Conservation (phyloP, 2,329 filamentous ascomycete species). For the Mariannaea sp. region DNA sequence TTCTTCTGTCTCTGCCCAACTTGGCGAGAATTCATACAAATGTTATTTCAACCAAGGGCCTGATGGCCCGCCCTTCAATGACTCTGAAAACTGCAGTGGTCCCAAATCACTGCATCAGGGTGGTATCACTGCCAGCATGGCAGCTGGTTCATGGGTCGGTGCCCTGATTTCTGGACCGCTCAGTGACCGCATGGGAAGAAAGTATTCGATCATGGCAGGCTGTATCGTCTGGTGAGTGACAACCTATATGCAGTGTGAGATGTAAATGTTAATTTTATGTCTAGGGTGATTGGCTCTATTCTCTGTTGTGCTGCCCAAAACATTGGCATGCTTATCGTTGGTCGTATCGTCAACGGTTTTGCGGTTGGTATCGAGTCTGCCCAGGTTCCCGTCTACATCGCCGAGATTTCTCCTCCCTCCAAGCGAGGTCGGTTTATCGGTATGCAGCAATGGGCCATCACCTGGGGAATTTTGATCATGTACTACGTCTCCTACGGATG, state of each 20-base stretch:
- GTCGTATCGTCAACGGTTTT: conserved; percentile 64
- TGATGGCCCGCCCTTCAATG: conserved; percentile 40
- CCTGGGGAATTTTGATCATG: conserved; percentile 60
- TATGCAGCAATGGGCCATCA: conserved; percentile 73
- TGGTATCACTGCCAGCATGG: conserved; percentile 57
- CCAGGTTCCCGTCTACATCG: conserved; percentile 68
- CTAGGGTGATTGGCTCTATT: conserved; percentile 54
- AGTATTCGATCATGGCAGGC: conserved; percentile 56
- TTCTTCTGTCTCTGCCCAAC: conserved; percentile 33
- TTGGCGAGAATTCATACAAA: conserved; percentile 43
- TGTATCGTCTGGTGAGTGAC: conserved; percentile 52
- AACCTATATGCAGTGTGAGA: neutral
- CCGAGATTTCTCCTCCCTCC: conserved; percentile 61
- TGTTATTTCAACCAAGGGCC: conserved; percentile 48
- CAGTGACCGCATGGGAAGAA: conserved; percentile 55
- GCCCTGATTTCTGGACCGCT: conserved; percentile 54
- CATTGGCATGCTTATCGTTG: conserved; percentile 49
- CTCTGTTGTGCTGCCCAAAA: conserved; percentile 52
- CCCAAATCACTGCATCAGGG: conserved; percentile 52
- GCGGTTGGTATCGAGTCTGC: conserved; percentile 65
- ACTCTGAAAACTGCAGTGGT: conserved; percentile 40
- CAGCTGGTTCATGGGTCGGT: conserved; percentile 57
- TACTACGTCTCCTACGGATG: conserved; percentile 71
- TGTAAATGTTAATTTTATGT: too few species aligned
- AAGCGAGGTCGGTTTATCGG: conserved; percentile 66